Evolutionary conservation across 2,329 filamentous ascomycete genomes (phyloP).

Genomic region (Chrysoporthe puriensis): DNA sequence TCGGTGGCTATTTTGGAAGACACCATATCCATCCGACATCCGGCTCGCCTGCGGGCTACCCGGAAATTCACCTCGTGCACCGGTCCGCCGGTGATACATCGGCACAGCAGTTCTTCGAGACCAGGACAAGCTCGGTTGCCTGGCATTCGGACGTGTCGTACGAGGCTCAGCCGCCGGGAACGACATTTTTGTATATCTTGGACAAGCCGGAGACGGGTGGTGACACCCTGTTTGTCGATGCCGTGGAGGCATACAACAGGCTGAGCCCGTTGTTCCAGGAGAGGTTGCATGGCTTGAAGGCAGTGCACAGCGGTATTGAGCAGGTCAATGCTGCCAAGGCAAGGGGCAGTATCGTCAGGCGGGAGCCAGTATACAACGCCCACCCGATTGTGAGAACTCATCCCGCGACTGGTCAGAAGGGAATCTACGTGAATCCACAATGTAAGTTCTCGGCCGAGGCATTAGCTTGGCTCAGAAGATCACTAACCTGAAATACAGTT

Average conservation of each 20-base stretch:
- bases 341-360: slow-evolving; percentile 70
- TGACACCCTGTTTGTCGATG: slow-evolving; percentile 82
- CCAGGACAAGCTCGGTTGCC: slow-evolving; percentile 77
- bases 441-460: slow-evolving; percentile 55
- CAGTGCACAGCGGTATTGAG: slow-evolving; percentile 80
- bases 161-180: slow-evolving; percentile 85
- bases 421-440: slow-evolving; percentile 80
- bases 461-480: not conserved
- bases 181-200: slow-evolving; percentile 87
- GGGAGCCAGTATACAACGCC: slow-evolving; percentile 73
- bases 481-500: slow-evolving; percentile 52
- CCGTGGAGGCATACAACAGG: slow-evolving; percentile 78
- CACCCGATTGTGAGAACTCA: slow-evolving; percentile 84
- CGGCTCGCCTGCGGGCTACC: slow-evolving; percentile 69
- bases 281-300: slow-evolving; percentile 78
- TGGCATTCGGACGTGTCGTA: slow-evolving; percentile 93
- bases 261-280: slow-evolving; percentile 79
- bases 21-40: slow-evolving; percentile 78
- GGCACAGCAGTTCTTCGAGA: slow-evolving; percentile 62
- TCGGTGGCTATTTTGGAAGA: slow-evolving; percentile 60
- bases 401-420: slow-evolving; percentile 82
- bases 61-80: slow-evolving; percentile 73
- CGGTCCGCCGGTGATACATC: slow-evolving; percentile 68
- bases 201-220: slow-evolving; percentile 80
- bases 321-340: slow-evolving; percentile 73